These are phyloP conservation scores for Pilobolus umbonatus DNA, from an alignment of 192 early-diverging fungal species.

Conservation along the genomic window DNA sequence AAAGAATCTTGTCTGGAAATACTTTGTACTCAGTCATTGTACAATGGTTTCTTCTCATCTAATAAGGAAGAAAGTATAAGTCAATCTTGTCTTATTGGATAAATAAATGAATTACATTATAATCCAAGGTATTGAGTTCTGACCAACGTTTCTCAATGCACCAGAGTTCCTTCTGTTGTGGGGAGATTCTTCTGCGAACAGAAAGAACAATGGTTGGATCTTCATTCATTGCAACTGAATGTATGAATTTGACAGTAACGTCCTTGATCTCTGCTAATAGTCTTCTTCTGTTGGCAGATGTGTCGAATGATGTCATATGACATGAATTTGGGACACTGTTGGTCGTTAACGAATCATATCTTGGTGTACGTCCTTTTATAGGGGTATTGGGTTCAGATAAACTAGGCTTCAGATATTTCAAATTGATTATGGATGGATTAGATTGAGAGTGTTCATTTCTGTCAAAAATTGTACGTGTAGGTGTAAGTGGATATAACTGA, in stretches of 20 bases:
- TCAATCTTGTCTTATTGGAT: not conserved
- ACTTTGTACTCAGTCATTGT: constrained; percentile 54
- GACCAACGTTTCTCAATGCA: constrained; percentile 80
- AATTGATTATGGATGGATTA: too few species aligned
- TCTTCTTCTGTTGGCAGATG: constrained; percentile 63
- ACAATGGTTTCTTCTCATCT: not conserved
- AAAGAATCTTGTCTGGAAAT: constrained; percentile 80
- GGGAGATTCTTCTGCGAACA: constrained; percentile 31
- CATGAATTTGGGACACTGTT: not conserved
- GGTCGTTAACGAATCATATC: not conserved
- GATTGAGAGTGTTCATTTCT: not conserved
- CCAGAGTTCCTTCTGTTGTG: constrained; percentile 54
- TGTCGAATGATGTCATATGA: constrained; percentile 38
- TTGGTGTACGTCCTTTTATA: not conserved
- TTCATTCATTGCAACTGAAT: too few species aligned
- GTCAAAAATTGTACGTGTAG: not conserved
- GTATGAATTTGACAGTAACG: too few species aligned
- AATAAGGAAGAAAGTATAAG: not conserved
- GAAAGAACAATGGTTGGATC: constrained; percentile 61
- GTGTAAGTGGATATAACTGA: not conserved
- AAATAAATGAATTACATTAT: constrained; percentile 44
- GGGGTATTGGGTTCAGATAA: not conserved
- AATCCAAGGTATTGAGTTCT: constrained; percentile 78
- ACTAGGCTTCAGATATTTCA: too few species aligned
- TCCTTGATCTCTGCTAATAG: too few species aligned